Conservation (phyloP, 2,329 filamentous ascomycete genomes). For the Aspergillus oerlinghausenensis region DNA sequence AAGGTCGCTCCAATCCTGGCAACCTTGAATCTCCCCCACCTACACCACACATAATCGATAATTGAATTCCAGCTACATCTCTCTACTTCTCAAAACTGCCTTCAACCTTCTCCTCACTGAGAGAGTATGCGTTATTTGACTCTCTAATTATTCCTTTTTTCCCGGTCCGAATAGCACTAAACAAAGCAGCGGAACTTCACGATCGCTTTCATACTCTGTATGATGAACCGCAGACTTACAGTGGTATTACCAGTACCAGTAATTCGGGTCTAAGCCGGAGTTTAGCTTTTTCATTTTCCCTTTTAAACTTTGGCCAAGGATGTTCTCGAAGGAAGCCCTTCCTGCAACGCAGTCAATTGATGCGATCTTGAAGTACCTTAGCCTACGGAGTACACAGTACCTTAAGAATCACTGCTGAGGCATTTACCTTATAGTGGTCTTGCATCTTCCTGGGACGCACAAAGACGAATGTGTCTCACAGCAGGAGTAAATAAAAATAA, state of each 20-base stretch:
- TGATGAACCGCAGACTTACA: not conserved
- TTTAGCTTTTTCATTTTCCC: not conserved
- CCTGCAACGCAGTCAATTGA: not conserved
- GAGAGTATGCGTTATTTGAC: not conserved
- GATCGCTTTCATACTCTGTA: not conserved
- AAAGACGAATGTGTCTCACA: not conserved
- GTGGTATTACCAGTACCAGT: constrained; percentile 1
- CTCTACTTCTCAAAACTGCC: not conserved
- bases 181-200: not conserved
- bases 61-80: not conserved
- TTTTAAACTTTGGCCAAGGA: constrained; percentile 3
- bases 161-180: not conserved
- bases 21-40: not conserved
- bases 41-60: not conserved
- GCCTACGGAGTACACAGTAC: not conserved
- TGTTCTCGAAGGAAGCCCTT: constrained; percentile 4
- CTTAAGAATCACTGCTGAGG: not conserved
- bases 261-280: not conserved
- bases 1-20: too few species aligned
- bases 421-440: not conserved
- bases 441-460: not conserved
- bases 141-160: not conserved
- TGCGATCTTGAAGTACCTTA: too few species aligned
- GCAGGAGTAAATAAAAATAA: not conserved
- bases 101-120: too few species aligned